Base-by-base conservation (phyloP, 1,284 basidiomycete species). In the Butyriboletus appendiculatus region DNA sequence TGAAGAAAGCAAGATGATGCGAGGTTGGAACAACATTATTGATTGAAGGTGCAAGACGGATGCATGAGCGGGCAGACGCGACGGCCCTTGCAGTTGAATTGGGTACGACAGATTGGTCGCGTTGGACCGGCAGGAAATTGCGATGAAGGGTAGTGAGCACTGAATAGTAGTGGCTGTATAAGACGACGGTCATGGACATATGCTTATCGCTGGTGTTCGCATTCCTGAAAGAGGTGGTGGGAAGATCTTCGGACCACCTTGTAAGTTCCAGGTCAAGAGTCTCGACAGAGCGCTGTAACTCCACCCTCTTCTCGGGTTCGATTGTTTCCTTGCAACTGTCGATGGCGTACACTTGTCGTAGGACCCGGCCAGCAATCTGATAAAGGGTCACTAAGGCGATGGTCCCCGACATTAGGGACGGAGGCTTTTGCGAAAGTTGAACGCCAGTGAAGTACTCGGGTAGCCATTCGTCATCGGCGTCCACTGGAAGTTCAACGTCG, bases 141-240 rank as follows among this genome's bases (percentile, higher is more conserved):
- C 93, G 91, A 68, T 95, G 93, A 37, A 95, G 81, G 1, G 93
- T 94, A 18, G 90, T 92, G 58, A 93, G 77, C 39, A 95, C 82
- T 22, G 91, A 91, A 70, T 95, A 95, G 68, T 94, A 95, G 65
- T 92, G 90, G 64, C 90, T 92, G 78, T 85, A 92, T 12, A 94
- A 79, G 32, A 93, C 88, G n/a, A 92, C 89, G 16, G 88, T 89
- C 82, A 95, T 88, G 1, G 87, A 88, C 35, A 92, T 85, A 74
- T 92, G 86, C 70, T 86, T 84, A 57, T 84, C 88, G 52, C 84
- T 92, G 56, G 80, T 75, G 15, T 81, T 85, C 56, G 82, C 76
- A 5, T 84, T 85, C 72, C 89, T 90, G 81, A 92, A 90, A 28
- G 80, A 79, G 8, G 75, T 63, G 2, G 90, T 63, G 2, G 90